phyloP scores from a whole-genome alignment of 192 early-diverging fungal species.

The Lobosporangium transversale region DNA sequence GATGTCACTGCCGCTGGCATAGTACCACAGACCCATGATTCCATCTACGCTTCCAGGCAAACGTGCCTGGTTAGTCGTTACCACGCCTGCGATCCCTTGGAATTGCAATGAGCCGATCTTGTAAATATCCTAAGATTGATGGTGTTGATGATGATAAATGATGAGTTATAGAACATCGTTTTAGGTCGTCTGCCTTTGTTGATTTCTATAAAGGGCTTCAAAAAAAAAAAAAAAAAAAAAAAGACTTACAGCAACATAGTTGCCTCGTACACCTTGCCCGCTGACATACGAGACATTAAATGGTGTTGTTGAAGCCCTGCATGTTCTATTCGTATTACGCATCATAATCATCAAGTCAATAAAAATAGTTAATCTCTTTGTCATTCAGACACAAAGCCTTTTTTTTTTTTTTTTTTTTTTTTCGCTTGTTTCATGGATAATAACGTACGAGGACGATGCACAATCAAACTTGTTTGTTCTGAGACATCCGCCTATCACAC shows the following conservation, averaged over 20 bases:
- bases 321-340: constrained; percentile 20
- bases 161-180: neutral
- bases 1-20: neutral
- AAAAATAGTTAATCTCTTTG: too few relatives aligned
- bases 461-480: constrained; percentile 7
- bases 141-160: too few relatives aligned
- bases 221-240: neutral
- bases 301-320: neutral
- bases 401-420: too few relatives aligned
- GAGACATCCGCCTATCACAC: neutral
- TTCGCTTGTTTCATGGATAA: too few relatives aligned
- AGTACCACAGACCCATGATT: constrained; percentile 45
- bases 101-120: constrained; percentile 22
- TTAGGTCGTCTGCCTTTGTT: neutral
- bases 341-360: too few relatives aligned
- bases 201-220: neutral
- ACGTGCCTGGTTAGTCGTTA: neutral
- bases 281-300: constrained; percentile 21
- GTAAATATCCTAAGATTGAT: constrained; percentile 35
- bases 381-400: too few relatives aligned
- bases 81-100: constrained; percentile 6
- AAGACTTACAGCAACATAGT: constrained; percentile 9
- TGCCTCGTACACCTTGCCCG: constrained; percentile 5
- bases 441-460: constrained; percentile 30
- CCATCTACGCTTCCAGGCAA: constrained; percentile 22